A percentile compares a stretch with the other conserved stretches of the same genome.
These are phyloP conservation scores for Aspergillus tanneri DNA, from an alignment of 2,329 filamentous ascomycete genomes.

Conservation along the genomic window DNA sequence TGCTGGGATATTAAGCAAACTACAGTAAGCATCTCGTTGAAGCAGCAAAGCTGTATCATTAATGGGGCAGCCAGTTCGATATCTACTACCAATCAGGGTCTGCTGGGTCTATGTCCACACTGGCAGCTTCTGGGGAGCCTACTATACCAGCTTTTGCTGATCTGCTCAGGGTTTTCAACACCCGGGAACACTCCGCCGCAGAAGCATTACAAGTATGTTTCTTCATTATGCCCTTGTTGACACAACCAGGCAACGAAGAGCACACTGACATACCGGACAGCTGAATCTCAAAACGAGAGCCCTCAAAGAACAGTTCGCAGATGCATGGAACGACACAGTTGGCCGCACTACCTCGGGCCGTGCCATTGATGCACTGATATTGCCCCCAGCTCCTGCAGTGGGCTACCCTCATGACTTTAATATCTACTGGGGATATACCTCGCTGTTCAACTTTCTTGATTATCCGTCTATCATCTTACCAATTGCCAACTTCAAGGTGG, in stretches of 20 bases:
- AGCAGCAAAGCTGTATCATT: not conserved
- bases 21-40: not conserved
- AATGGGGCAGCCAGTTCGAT: constrained; percentile 1
- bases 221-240: not conserved
- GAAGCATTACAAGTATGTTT: not conserved
- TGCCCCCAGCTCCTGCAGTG: not conserved
- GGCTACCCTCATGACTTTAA: constrained; percentile 3
- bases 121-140: constrained; percentile 1
- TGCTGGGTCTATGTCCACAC: not conserved
- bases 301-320: no score
- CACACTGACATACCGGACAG: not conserved
- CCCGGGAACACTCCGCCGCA: constrained; percentile 1
- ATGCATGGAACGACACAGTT: not conserved
- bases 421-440: constrained; percentile 6
- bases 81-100: not conserved
- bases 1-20: constrained; percentile 1
- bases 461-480: constrained; percentile 2
- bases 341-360: not conserved
- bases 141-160: constrained; percentile 2
- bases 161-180: constrained; percentile 1
- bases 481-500: not conserved
- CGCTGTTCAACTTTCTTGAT: constrained; percentile 10
- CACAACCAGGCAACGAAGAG: no score
- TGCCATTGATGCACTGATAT: constrained; percentile 2
- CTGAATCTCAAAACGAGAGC: not conserved